Percentiles rank a stretch among this genome's conserved stretches.
Evolutionary conservation across 306 rosid genomes (phyloP).

Genomic region (Chamaecrista fasciculata): DNA sequence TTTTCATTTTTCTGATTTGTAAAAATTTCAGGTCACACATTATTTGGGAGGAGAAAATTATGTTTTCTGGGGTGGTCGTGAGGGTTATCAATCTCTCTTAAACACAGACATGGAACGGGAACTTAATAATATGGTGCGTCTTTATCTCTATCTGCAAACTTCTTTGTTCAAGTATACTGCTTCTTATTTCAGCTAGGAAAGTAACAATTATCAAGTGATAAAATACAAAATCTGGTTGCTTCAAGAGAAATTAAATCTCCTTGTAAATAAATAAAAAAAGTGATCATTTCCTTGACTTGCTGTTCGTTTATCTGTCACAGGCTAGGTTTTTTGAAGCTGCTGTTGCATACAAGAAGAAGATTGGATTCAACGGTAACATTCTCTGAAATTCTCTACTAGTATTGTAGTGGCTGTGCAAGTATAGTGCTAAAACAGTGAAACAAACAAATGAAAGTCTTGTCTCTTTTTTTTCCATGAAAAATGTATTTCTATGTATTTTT

Average conservation of each 20-base stretch:
- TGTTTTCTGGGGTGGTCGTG: constrained; percentile 99
- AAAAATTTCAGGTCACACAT: constrained; percentile 73
- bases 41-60: constrained; percentile 91
- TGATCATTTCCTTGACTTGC: neutral
- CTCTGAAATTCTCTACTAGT: constrained; percentile 12
- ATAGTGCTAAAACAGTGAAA: constrained; percentile 12
- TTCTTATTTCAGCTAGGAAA: neutral
- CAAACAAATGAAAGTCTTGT: neutral
- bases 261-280: constrained; percentile 12
- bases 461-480: too few relatives aligned
- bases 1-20: constrained; percentile 28
- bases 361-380: constrained; percentile 79
- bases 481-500: neutral
- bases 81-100: constrained; percentile 88
- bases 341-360: constrained; percentile 83
- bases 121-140: constrained; percentile 81
- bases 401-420: constrained; percentile 3
- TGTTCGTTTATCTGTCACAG: constrained; percentile 43
- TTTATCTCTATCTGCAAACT: neutral
- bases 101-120: constrained; percentile 98
- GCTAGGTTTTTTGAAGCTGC: constrained; percentile 90
- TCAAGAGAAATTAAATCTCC: constrained; percentile 2
- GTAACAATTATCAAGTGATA: neutral
- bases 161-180: neutral
- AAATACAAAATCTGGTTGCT: neutral